Percentiles rank a stretch among this genome's conserved stretches.
Conservation (phyloP, 2,329 filamentous ascomycete genomes). For the Ploettnerulaceae sp. region DNA sequence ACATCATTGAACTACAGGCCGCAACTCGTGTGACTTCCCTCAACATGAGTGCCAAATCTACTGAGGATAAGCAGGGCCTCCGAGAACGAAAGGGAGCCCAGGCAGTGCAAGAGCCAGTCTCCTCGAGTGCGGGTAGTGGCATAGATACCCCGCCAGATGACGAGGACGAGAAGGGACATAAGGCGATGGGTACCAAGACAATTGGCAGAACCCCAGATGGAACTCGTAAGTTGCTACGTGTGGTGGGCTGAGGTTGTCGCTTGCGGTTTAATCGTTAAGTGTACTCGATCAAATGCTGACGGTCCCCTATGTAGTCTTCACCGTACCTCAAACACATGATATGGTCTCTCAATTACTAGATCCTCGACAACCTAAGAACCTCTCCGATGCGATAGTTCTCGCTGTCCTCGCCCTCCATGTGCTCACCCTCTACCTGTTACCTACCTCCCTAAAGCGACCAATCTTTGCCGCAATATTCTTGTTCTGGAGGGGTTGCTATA, state of each 20-base stretch:
- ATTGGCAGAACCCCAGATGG: conserved; percentile 89
- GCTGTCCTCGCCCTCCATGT: conserved; percentile 73
- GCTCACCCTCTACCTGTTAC: conserved; percentile 67
- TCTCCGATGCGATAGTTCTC: conserved; percentile 79
- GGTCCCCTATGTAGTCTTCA: conserved; percentile 63
- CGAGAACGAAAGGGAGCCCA: conserved; percentile 26
- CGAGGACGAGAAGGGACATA: conserved; percentile 42
- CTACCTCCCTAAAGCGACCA: conserved; percentile 63
- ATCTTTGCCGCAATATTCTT: conserved; percentile 80
- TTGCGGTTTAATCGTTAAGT: not conserved
- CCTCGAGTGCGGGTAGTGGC: conserved; percentile 13
- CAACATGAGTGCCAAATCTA: conserved; percentile 10
- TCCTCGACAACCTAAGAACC: conserved; percentile 89
- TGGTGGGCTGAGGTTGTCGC: not conserved
- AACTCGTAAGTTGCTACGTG: conserved; percentile 58
- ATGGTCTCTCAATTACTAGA: conserved; percentile 98
- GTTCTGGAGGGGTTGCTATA: conserved; percentile 91
- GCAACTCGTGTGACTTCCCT: conserved; percentile 13
- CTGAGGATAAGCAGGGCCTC: conserved; percentile 19
- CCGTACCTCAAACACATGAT: conserved; percentile 92
- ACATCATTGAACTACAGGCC: conserved; percentile 8
- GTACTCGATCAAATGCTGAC: not conserved
- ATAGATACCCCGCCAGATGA: conserved; percentile 15
- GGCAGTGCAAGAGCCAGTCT: conserved; percentile 9
- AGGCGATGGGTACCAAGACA: conserved; percentile 54